Evolutionary conservation across 2,329 filamentous ascomycete genomes (phyloP).

Genomic region (Trichoderma cornu-damae): DNA sequence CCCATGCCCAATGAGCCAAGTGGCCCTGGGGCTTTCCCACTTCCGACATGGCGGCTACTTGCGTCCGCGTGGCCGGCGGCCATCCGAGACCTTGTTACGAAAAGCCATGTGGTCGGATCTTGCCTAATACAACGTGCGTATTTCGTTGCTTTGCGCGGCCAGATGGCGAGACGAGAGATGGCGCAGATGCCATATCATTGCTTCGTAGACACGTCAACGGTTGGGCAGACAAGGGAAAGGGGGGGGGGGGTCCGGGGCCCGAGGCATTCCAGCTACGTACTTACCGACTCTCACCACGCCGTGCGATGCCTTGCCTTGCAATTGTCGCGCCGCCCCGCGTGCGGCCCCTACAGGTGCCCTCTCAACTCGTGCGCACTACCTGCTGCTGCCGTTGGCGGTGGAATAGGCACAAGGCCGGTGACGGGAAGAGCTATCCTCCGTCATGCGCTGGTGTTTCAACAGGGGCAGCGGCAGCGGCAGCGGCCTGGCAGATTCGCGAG

Average conservation of each 20-base stretch:
- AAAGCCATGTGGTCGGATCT: constrained; percentile 21
- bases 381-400: neutral
- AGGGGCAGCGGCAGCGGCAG: neutral
- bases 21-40: constrained; percentile 20
- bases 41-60: constrained; percentile 21
- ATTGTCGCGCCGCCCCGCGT: too few relatives aligned
- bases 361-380: neutral
- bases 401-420: neutral
- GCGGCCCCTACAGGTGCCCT: neutral
- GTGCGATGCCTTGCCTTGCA: neutral
- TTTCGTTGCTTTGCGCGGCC: neutral
- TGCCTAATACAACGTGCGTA: constrained; percentile 18
- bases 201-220: neutral
- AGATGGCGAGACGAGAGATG: neutral
- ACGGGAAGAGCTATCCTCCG: constrained; percentile 5
- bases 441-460: constrained; percentile 1
- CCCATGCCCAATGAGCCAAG: constrained; percentile 16
- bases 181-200: neutral
- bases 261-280: too few relatives aligned
- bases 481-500: constrained; percentile 14
- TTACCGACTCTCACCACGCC: neutral
- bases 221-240: neutral
- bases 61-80: constrained; percentile 21
- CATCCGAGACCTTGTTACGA: constrained; percentile 19
- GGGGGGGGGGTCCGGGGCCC: neutral